Evolutionary conservation across 2,329 filamentous ascomycete species (phyloP), one percentile per base, ranked within the genome.

Genomic region (Microsporum canis): DNA sequence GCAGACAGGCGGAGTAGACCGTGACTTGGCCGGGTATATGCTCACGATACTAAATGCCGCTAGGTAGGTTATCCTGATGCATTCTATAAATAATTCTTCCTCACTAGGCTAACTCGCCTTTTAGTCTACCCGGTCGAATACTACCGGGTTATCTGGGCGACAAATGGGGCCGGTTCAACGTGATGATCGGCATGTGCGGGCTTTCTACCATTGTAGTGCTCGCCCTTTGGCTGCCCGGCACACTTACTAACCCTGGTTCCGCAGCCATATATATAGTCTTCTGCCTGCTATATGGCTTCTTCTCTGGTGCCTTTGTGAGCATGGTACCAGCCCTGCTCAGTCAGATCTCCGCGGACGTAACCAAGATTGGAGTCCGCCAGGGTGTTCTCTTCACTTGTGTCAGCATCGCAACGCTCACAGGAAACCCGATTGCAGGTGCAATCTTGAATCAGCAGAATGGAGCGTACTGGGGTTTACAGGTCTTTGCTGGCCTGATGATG

Each of bases 251-350:
- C 49, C n/a, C 57, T 5, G 47, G 45, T 14, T 79, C 79, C 0
- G 79, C 82, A 0, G 82, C 86, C 62, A 17, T 31, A 6, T 23
- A 59, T 38, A 79, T 89, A 57, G 77, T 84, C 39, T 89, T 88
- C 70, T 79, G 81, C 10, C 76, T 80, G 14, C 71, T 88, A 5
- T 90, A 87, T 65, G 88, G 87, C n/a, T 88, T 89, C 70, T 80
- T 80, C 10, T 85, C 83, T 0, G 88, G 87, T 14, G 82, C 82
- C 1, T 87, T 85, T 66, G 81, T 88, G 38, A 82, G 82, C 0
- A 74, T 89, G 23, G 77, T 77, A 0, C 84, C 87, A 0, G 80
- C 85, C 0, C 75, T 88, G 12, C 76, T 91, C 29, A 86, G 85
- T 1, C 86, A 90, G 67, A 87, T 90, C 64, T 85, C 82, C 1